Evolutionary conservation across 176 grass and related monocot species (phyloP), one percentile per base, ranked within the genome.

Genomic region (Paspalum notatum): DNA sequence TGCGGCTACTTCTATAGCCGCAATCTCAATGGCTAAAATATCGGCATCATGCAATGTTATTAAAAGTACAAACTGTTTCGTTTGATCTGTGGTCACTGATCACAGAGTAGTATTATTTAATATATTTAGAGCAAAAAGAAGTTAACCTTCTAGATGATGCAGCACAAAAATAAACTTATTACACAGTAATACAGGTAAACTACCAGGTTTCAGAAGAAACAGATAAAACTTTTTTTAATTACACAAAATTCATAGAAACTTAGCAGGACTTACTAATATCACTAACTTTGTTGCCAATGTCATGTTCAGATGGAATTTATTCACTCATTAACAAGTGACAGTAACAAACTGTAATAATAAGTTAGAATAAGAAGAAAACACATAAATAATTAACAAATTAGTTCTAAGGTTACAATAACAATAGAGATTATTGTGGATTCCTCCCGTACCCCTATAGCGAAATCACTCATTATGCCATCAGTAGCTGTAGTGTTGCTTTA

Each of bases 11-110:
- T 61, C 75, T 80, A 74, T 48, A 69, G 53, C 69, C 81, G 69
- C 76, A 69, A 47, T 25, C 81, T 75, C 45, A 75, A 80, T 54
- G 22, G n/a, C 53, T 80, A 75, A 68, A 80, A 80, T 84, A 84
- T 75, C 62, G 26, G 22, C 14, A n/a, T 38, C 69, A 18, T 61
- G 21, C 12, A 44, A 60, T 51, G 53, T 66, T 58, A 68, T 32
- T 67, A 37, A 70, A 76, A 82, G 37, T 42, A 14, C 18, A 70
- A 24, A 82, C 43, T 55, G 46, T 52, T 46, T 62, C 4, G 20
- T 0, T 60, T 60, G 27, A 25, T 82, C 49, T 62, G 16, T 43
- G 53, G 16, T 76, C 32, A 72, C 81, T 50, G 52, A 61, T 13
- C 43, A 32, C 20, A 21, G 44, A 81, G 18, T 68, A 48, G 12